Conservation (phyloP, 1,284 basidiomycete genomes). For the Microbotryum saponariae region DNA sequence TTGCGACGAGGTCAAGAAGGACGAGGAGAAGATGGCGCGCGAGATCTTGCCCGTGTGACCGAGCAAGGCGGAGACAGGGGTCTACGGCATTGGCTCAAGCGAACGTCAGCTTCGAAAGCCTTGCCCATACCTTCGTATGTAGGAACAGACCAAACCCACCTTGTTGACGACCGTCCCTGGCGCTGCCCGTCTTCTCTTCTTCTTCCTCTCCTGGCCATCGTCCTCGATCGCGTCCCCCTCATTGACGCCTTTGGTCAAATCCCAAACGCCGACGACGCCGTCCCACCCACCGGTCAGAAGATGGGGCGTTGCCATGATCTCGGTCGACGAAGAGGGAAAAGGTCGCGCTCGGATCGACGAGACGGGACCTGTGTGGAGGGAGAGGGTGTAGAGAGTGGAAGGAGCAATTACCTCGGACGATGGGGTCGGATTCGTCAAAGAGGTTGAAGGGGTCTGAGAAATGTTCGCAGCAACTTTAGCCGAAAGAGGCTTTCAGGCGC, state of each 20-base stretch:
- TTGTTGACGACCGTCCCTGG: constrained; percentile 40
- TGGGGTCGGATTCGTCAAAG: constrained; percentile 39
- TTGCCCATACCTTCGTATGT: constrained; percentile 37
- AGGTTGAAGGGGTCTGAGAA: constrained; percentile 51
- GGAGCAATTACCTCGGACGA: constrained; percentile 48
- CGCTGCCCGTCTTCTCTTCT: constrained; percentile 46
- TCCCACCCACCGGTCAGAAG: constrained; percentile 75
- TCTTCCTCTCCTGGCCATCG: constrained; percentile 39
- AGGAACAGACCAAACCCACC: constrained; percentile 33
- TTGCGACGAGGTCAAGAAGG: constrained; percentile 20
- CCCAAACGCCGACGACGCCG: constrained; percentile 62
- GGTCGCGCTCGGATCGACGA: constrained; percentile 52
- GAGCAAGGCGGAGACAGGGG: constrained; percentile 58
- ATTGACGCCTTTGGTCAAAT: constrained; percentile 49
- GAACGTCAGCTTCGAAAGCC: constrained; percentile 36
- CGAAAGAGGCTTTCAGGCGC: neutral
- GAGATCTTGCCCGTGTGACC: constrained; percentile 67
- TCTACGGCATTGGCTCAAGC: constrained; percentile 48
- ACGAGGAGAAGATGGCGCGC: constrained; percentile 50
- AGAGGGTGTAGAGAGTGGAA: constrained; percentile 43
- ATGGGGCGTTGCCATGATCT: constrained; percentile 41
- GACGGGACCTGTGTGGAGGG: constrained; percentile 66
- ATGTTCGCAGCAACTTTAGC: neutral
- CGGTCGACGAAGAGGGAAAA: neutral
- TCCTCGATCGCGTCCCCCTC: constrained; percentile 54